Evolutionary conservation across 2,329 filamentous ascomycete species (phyloP), one percentile per base, ranked within the genome.

Genomic region (Hymenoscyphus linearis): DNA sequence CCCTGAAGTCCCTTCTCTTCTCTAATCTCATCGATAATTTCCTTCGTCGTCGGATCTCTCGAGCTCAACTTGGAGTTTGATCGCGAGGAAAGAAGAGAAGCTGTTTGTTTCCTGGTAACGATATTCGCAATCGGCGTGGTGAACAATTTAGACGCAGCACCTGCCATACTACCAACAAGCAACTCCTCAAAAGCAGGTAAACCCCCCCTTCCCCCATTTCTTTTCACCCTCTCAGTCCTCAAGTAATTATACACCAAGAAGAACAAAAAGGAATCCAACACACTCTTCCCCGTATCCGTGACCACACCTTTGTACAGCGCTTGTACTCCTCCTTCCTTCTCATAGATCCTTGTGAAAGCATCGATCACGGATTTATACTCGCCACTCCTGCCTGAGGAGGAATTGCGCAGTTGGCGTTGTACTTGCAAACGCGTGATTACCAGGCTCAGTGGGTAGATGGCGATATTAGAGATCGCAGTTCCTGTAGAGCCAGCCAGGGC

Each of bases 91-190:
- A 80, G 69, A 71, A 84, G 76, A 3, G 81, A 80, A 1, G 86
- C 82, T 2, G 88, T 91, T 76, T 96, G 91, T 74, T 91, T 91
- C 54, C 90, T 79, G 1, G 90, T 91, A 3, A 96, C 89, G 27
- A 96, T 85, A 68, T 93, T 95, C 55, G 89, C 84, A 26, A 96
- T 81, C 0, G 92, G 92, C 5, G 90, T 91, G 0, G 91, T 95
- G 66, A 91, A 83, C 55, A 89, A 77, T 71, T 90, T 89, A 1
- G 89, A 85, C 66, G 88, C 84, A 0, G 89, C 88, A 6, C 91
- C 91, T 0, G 92, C 89, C 0, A 88, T 72, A 31, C 89, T 81
- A 6, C 91, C 90, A 13, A 93, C 82, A 7, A 82, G 81, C 36
- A 96, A 80, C 74, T 96, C 91, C 69, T 92, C 88, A 25, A 88